phyloP scores from a whole-genome alignment of 2,329 filamentous ascomycete species.

The Clonostachys rhizophaga region DNA sequence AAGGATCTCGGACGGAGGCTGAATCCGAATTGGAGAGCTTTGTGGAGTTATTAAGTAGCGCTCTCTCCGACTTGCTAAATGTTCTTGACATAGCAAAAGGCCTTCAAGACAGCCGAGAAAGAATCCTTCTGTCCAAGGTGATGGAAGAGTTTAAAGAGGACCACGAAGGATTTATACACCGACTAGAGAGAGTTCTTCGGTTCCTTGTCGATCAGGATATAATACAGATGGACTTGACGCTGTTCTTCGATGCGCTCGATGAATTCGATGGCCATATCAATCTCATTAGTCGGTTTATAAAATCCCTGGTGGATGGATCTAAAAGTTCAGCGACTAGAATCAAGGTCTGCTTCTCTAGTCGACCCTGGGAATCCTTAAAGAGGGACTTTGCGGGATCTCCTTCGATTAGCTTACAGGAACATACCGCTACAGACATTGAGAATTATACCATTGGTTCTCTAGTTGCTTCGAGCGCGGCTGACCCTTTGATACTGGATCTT shows the following conservation, averaged over 20 bases:
- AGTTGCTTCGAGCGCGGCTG: background rate
- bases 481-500: background rate
- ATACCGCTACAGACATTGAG: background rate
- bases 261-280: background rate
- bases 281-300: background rate
- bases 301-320: background rate
- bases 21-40: no score
- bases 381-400: background rate
- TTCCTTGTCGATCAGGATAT: background rate
- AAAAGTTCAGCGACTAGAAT: background rate
- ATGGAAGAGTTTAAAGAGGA: no score
- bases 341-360: constrained; percentile 1
- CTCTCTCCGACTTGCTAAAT: no score
- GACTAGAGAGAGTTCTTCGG: background rate
- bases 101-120: no score
- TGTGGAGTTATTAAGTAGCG: no score
- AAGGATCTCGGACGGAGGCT: no score
- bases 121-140: no score
- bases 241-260: constrained; percentile 1
- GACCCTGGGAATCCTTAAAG: background rate
- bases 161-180: background rate
- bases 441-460: background rate
- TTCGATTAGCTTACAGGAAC: background rate
- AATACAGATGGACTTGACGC: background rate
- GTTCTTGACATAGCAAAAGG: no score